Evolutionary conservation across 2,329 filamentous ascomycete species (phyloP), one percentile per base, ranked within the genome.

Genomic region (Alternaria arbusti): DNA sequence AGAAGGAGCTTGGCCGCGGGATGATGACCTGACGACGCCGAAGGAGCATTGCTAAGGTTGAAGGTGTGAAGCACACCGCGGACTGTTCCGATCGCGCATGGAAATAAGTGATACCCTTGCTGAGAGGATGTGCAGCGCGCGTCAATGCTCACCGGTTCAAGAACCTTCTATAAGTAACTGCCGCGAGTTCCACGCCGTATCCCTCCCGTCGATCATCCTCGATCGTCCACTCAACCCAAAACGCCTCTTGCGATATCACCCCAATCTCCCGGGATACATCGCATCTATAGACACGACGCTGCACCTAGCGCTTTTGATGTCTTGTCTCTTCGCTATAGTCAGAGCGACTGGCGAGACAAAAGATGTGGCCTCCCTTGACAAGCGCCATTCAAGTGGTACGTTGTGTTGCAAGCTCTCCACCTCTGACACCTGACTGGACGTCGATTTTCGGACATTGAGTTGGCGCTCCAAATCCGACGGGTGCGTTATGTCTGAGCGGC

Each of bases 311-410:
- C 49, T 59, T 20, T 59, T 4, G n/a, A 32, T 1, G 3, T 40
- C 49, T 1, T 4, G 2, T n/a, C 15, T 3, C 26, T n/a, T 51
- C 49, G 28, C 9, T 13, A 36, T n/a, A 32, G 40, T 46, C 9
- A 59, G 40, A 1, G 47, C 57, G 25, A 54, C 28, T 6, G 40
- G 57, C 2, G 49, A 59, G 6, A 59, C 57, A 3, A 44, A 25
- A 5, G 45, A 45, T 28, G 46, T 36, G 5, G 59, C 30, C 6
- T 51, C 52, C 13, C 25, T 46, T 7, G 44, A 60, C n/a, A 64
- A 45, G 5, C 58, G 46, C 64, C 64, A 66, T 44, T 66, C 57
- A 7, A 50, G 28, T 26, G 64, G 61, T 1, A 66, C 54, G 17
- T 64, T 64, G 13, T 23, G 40, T 22, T 64, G 64, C 51, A 51